Conservation (phyloP, 2,329 filamentous ascomycete species). For the Hymenotorrendiella dingleyae region DNA sequence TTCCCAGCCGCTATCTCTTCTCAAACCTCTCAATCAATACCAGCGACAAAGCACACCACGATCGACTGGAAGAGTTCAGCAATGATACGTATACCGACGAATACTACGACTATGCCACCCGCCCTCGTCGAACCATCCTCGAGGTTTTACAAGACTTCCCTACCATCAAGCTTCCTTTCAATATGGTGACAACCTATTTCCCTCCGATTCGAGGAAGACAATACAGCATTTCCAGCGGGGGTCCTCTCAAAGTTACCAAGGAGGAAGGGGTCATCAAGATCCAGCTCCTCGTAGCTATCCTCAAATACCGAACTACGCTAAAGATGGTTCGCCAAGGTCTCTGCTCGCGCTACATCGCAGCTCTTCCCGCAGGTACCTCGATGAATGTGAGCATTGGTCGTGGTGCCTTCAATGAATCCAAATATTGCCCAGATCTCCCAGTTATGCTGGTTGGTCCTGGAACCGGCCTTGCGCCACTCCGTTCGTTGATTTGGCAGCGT, state of each 20-base stretch:
- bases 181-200: constrained; percentile 65
- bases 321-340: constrained; percentile 79
- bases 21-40: constrained; percentile 72
- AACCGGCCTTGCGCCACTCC: constrained; percentile 80
- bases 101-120: constrained; percentile 91
- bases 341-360: constrained; percentile 79
- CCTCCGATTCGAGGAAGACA: constrained; percentile 82
- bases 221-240: constrained; percentile 85
- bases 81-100: constrained; percentile 78
- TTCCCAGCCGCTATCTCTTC: constrained; percentile 85
- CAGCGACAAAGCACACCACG: constrained; percentile 63
- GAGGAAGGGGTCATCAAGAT: constrained; percentile 40
- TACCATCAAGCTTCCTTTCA: constrained; percentile 73
- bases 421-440: constrained; percentile 38
- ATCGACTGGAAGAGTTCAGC: constrained; percentile 78
- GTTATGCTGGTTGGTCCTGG: constrained; percentile 77
- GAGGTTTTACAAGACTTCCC: constrained; percentile 91
- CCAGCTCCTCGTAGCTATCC: constrained; percentile 77
- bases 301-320: constrained; percentile 86
- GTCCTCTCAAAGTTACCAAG: constrained; percentile 32
- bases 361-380: constrained; percentile 47
- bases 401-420: constrained; percentile 31
- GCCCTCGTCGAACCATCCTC: constrained; percentile 82
- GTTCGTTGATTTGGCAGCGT: constrained; percentile 76
- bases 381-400: background rate